These are phyloP conservation scores for Rhazya stricta DNA, from an alignment of 257 asterid genomes.

Conservation along the genomic window DNA sequence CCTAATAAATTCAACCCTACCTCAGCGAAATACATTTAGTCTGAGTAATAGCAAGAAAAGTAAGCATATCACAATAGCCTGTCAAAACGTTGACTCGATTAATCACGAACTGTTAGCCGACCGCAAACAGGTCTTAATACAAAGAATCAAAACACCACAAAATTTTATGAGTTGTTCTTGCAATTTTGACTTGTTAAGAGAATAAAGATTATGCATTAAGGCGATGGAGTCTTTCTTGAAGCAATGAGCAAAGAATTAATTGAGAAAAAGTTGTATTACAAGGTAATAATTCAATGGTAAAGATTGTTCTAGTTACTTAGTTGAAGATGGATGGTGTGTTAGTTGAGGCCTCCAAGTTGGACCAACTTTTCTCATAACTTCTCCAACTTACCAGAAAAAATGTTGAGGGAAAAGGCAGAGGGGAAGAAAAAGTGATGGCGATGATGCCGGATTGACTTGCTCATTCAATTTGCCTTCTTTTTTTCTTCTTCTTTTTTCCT, in stretches of 20 bases:
- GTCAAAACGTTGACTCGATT: too few relatives aligned
- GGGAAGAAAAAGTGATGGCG: constrained; percentile 13
- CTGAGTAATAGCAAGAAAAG: too few relatives aligned
- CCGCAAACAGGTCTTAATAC: too few relatives aligned
- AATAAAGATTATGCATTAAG: not conserved
- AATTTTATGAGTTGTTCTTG: not conserved
- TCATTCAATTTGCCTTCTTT: constrained; percentile 5
- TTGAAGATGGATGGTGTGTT: not conserved
- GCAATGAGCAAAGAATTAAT: not conserved
- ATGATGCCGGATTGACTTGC: constrained; percentile 24
- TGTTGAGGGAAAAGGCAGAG: not conserved
- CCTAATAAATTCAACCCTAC: not conserved
- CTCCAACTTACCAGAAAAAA: constrained; percentile 6
- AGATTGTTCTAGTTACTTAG: not conserved
- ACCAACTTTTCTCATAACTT: constrained; percentile 14
- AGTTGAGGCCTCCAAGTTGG: constrained; percentile 19
- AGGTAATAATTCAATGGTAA: constrained; percentile 11
- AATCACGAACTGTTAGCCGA: too few relatives aligned
- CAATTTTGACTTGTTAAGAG: not conserved
- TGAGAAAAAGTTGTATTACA: not conserved
- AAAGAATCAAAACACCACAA: not conserved
- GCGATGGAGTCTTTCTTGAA: not conserved
- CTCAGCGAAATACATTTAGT: too few relatives aligned
- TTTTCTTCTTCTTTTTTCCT: not conserved
- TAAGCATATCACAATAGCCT: too few relatives aligned